Evolutionary conservation across 2,329 filamentous ascomycete species (phyloP).

Genomic region (Aspergillus fructus): DNA sequence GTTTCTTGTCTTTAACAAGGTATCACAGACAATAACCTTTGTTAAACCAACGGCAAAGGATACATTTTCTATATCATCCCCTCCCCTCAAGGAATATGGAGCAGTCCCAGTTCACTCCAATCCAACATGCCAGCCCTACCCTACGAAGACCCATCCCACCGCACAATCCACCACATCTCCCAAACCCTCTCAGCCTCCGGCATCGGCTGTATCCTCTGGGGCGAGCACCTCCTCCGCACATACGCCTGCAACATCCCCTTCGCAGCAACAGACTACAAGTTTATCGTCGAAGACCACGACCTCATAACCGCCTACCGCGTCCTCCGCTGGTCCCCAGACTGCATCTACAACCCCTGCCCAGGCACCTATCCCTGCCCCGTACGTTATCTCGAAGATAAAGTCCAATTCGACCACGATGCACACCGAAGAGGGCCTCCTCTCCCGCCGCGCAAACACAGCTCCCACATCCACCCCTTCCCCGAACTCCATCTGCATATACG

Average conservation of each 20-base stretch:
- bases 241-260: neutral
- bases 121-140: neutral
- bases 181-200: neutral
- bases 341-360: neutral
- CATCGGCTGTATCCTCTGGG: constrained; percentile 1
- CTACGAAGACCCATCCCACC: neutral
- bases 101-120: neutral
- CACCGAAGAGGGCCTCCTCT: neutral
- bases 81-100: neutral
- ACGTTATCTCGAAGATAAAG: neutral
- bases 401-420: neutral
- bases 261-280: neutral
- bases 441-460: neutral
- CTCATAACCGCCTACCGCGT: neutral
- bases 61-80: too few relatives aligned
- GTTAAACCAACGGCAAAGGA: too few relatives aligned
- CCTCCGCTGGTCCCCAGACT: neutral
- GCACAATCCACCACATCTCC: neutral
- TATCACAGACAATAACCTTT: too few relatives aligned
- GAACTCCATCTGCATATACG: neutral
- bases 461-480: neutral
- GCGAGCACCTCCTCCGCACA: neutral
- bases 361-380: too few relatives aligned
- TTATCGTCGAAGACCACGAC: neutral
- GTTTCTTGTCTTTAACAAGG: too few relatives aligned